Evolutionary conservation across 495 filamentous ascomycete species (phyloP).

Genomic region (Hamigera avellanea): DNA sequence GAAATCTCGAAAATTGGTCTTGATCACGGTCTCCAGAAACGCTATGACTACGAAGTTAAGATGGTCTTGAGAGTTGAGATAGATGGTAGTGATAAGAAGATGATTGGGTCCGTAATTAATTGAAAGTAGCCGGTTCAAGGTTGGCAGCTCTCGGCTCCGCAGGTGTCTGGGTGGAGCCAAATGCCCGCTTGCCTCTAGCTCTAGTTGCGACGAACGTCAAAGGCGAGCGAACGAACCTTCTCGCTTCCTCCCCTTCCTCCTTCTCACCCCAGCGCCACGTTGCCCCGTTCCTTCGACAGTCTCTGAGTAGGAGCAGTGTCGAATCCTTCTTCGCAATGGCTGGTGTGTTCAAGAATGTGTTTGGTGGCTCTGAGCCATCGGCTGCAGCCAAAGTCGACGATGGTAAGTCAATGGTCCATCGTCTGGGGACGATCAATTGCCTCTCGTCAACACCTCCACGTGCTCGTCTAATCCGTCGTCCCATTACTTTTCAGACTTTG

Average conservation of each 20-base stretch:
- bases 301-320: constrained; percentile 7
- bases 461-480: background rate
- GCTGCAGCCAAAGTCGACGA: constrained; percentile 43
- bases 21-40: too few species aligned
- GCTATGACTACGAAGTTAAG: too few species aligned
- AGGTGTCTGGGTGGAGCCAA: too few species aligned
- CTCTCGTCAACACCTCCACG: constrained; percentile 1
- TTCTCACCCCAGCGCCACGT: constrained; percentile 1
- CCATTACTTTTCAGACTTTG: constrained; percentile 47
- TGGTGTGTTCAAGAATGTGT: constrained; percentile 54
- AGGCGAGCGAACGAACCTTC: background rate
- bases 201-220: too few species aligned
- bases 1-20: too few species aligned
- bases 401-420: constrained; percentile 34
- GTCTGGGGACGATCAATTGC: constrained; percentile 9
- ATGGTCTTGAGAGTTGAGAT: too few species aligned
- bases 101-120: too few species aligned
- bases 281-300: background rate
- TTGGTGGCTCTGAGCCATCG: constrained; percentile 50
- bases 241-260: constrained; percentile 1
- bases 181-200: too few species aligned
- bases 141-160: too few species aligned
- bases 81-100: too few species aligned
- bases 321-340: constrained; percentile 42
- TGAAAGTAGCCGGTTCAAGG: too few species aligned